phyloP scores from a whole-genome alignment of 169 alveolate genomes.

The Plasmodium gallinaceum region DNA sequence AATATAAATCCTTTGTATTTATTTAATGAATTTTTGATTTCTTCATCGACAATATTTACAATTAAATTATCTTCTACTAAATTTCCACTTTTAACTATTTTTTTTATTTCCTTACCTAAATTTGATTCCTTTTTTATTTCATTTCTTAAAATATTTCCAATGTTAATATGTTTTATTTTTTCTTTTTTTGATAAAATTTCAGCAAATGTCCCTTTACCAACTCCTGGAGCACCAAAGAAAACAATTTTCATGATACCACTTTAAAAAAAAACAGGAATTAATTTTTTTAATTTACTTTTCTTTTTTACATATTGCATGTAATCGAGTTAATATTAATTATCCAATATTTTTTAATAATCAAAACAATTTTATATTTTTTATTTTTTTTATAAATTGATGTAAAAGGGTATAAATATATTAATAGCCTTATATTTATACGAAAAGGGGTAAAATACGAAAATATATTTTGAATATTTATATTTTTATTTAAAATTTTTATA shows the following conservation, averaged over 20 bases:
- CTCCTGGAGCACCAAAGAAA: slow-evolving; percentile 68
- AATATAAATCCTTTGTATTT: slow-evolving; percentile 60
- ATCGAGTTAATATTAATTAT: no score
- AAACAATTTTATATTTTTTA: no score
- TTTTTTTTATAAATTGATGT: no score
- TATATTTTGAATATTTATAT: no score
- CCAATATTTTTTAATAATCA: no score
- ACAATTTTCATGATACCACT: slow-evolving; percentile 25
- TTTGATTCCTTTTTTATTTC: slow-evolving; percentile 48
- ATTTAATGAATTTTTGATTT: slow-evolving; percentile 19
- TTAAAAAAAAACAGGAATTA: not conserved
- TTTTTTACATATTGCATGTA: not conserved
- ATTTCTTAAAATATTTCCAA: slow-evolving; percentile 53
- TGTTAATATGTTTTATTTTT: slow-evolving; percentile 53
- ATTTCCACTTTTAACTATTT: slow-evolving; percentile 59
- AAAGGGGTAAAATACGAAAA: no score
- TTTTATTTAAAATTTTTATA: no score
- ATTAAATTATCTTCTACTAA: slow-evolving; percentile 26
- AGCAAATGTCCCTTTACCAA: slow-evolving; percentile 71
- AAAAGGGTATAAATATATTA: no score
- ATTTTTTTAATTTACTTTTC: not conserved
- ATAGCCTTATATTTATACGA: no score
- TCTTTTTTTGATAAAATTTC: slow-evolving; percentile 62
- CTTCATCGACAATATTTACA: slow-evolving; percentile 36
- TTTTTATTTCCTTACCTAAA: slow-evolving; percentile 34